Conservation (phyloP, 169 alveolate genomes). For the Plasmodium cynomolgi region DNA sequence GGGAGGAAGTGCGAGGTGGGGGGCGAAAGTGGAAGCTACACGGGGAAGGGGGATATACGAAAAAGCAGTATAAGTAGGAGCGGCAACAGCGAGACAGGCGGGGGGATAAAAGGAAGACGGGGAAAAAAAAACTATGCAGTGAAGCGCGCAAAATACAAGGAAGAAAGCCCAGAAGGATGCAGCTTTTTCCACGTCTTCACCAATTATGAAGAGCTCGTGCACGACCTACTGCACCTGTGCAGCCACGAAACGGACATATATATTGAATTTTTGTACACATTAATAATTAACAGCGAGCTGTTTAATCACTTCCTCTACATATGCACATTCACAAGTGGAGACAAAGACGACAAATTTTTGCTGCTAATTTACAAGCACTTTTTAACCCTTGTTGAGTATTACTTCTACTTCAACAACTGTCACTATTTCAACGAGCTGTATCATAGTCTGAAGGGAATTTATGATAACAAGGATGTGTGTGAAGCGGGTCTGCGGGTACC, state of each 20-base stretch:
- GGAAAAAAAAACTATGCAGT: background rate
- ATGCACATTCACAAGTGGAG: conserved; percentile 31
- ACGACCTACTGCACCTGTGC: conserved; percentile 9
- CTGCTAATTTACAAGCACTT: conserved; percentile 27
- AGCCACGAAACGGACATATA: conserved; percentile 20
- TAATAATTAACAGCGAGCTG: conserved; percentile 38
- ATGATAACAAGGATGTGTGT: background rate
- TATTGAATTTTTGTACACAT: conserved; percentile 38
- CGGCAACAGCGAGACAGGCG: background rate
- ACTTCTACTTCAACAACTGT: conserved; percentile 6
- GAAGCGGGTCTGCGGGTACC: background rate
- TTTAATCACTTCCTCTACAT: conserved; percentile 44
- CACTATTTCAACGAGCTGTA: conserved; percentile 22
- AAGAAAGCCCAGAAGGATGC: background rate
- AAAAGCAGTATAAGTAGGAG: background rate
- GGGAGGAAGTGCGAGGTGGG: background rate
- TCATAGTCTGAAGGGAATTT: background rate
- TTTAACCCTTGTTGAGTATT: conserved; percentile 32
- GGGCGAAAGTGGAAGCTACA: background rate
- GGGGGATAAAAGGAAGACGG: background rate
- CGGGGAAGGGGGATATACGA: background rate
- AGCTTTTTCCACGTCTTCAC: background rate
- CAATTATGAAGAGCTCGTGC: conserved; percentile 17
- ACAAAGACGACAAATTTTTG: conserved; percentile 19
- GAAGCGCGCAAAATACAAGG: background rate